phyloP scores from a whole-genome alignment of 768 basidiomycete species.

The Kwoniella pini region DNA sequence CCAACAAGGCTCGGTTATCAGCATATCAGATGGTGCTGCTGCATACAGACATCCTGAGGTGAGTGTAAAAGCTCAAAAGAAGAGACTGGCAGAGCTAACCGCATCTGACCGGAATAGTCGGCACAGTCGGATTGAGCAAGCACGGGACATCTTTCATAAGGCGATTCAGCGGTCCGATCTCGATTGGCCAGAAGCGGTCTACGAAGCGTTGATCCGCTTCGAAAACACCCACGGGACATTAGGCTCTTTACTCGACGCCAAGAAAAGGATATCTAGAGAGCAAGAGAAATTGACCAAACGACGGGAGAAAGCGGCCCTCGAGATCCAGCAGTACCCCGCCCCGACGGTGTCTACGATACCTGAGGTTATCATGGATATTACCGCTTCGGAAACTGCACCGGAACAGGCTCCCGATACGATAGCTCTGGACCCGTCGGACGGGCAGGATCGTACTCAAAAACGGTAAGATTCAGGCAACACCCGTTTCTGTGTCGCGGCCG shows the following conservation, averaged over 20 bases:
- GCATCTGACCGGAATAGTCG: slow-evolving; percentile 35
- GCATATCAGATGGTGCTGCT: slow-evolving; percentile 39
- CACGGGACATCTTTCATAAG: slow-evolving; percentile 68
- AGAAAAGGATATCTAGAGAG: slow-evolving; percentile 28
- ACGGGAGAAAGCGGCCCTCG: slow-evolving; percentile 28
- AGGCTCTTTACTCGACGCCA: slow-evolving; percentile 55
- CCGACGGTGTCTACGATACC: background rate
- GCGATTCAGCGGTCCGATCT: slow-evolving; percentile 67
- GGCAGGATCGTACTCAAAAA: background rate
- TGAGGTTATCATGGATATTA: background rate
- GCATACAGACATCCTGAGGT: slow-evolving; percentile 32
- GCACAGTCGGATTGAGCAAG: slow-evolving; percentile 57
- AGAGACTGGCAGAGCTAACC: slow-evolving; percentile 1
- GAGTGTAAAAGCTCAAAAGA: background rate
- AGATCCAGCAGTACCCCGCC: slow-evolving; percentile 9
- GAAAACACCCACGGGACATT: slow-evolving; percentile 79
- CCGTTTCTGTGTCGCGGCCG: too few relatives aligned
- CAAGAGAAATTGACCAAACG: slow-evolving; percentile 51
- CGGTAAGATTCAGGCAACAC: background rate
- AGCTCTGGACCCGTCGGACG: background rate
- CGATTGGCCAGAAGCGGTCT: slow-evolving; percentile 94
- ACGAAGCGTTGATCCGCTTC: slow-evolving; percentile 86
- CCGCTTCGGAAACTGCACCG: too few relatives aligned
- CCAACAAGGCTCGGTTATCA: slow-evolving; percentile 22
- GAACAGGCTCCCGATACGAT: background rate